Base-by-base conservation (phyloP, 129 eudicot species). In the Mikania micrantha region DNA sequence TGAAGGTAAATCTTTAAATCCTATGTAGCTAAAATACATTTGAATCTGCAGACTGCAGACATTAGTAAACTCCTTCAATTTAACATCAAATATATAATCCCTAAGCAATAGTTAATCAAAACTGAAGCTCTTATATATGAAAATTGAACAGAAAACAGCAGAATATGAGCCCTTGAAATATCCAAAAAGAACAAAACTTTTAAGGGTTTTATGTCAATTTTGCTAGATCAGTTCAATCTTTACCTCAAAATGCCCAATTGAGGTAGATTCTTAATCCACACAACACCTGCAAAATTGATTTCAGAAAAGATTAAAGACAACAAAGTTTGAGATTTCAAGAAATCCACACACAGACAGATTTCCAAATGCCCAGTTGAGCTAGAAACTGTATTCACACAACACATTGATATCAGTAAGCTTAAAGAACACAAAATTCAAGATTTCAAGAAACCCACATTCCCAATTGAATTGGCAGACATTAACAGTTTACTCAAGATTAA, bases 391-490 rank as follows among this genome's bases (percentile, higher is more conserved):
- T 21, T 9, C 69, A 61, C 39, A 48, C 49, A 62, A 38, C 64
- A 40, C 28, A 24, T 8, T 53, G 53, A 69, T 56, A 52, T 35
- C 36, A 12, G 25, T n/a, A 39, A 44, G 20, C 0, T 28, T 29
- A 16, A 45, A 45, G 39, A 1, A 3, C 28, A 7, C 10, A 66
- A 69, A 47, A 19, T n/a, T 8, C 60, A 66, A 66, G 41, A 36
- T 36, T 7, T 36, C 19, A 59, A 69, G 64, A 77, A 61, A 77
- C 72, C 81, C 67, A 72, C 40, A 54, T 24, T 48, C 49, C 36
- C 36, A 32, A 32, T 32, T 32, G 36, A 32, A 32, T 32, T 32
- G 36, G 31, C 62, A 60, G 11, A 31, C 45, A 47, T 15, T 22
- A 16, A 61, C 42, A 62, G 10, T 22, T 72, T 2, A 61, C 47